These are phyloP conservation scores for Grigorovia humatica DNA, from an alignment of 805 yeast species.

Conservation along the genomic window DNA sequence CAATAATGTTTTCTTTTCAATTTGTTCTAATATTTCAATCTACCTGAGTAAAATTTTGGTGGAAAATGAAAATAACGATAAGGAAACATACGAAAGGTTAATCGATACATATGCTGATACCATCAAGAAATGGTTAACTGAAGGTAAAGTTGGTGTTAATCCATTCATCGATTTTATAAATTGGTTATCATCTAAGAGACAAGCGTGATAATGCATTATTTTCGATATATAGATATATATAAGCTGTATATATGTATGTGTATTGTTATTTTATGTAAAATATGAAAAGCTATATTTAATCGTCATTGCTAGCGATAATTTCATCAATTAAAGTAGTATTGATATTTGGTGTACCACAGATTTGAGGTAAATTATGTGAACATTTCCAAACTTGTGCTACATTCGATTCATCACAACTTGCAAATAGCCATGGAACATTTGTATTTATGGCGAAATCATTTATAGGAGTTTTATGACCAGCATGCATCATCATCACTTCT, in stretches of 20 bases:
- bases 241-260: neutral
- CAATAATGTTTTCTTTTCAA: constrained; percentile 39
- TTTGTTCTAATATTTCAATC: constrained; percentile 41
- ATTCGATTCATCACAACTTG: constrained; percentile 41
- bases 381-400: constrained; percentile 38
- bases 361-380: constrained; percentile 27
- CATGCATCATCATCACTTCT: constrained; percentile 83
- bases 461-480: constrained; percentile 75
- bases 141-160: constrained; percentile 20
- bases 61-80: constrained; percentile 14
- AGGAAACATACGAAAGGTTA: constrained; percentile 33
- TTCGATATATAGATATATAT: neutral
- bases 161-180: constrained; percentile 70
- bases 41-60: constrained; percentile 47
- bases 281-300: neutral
- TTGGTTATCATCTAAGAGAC: constrained; percentile 55
- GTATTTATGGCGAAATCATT: constrained; percentile 66
- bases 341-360: constrained; percentile 16
- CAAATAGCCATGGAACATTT: constrained; percentile 62
- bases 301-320: neutral
- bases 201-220: constrained; percentile 3
- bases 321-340: neutral
- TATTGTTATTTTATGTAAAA: neutral
- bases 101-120: constrained; percentile 46
- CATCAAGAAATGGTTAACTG: constrained; percentile 49